phyloP scores from a whole-genome alignment of 2,329 filamentous ascomycete genomes.

The Falciphora oryzae region DNA sequence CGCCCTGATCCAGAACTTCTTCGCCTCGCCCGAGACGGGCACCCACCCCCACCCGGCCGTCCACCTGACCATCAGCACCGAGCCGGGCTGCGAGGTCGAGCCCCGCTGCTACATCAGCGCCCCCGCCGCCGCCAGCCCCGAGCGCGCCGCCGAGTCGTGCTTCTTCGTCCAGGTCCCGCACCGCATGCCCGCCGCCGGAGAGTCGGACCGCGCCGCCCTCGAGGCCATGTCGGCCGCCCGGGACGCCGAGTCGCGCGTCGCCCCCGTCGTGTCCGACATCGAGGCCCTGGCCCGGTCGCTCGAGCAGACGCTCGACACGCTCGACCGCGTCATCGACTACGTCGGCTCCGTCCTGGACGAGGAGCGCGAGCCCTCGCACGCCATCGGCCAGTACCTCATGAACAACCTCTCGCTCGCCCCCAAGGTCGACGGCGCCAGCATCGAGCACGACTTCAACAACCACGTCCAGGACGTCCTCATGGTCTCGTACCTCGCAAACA shows the following conservation, averaged over 20 bases:
- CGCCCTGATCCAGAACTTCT: constrained; percentile 99
- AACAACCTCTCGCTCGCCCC: constrained; percentile 88
- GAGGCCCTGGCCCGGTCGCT: constrained; percentile 81
- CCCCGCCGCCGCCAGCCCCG: constrained; percentile 88
- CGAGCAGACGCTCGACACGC: constrained; percentile 80
- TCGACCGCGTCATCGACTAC: constrained; percentile 88
- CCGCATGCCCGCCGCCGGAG: constrained; percentile 79
- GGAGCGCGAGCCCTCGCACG: constrained; percentile 81
- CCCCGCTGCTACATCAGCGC: constrained; percentile 92
- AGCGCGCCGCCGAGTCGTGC: constrained; percentile 92
- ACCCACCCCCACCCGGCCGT: constrained; percentile 97
- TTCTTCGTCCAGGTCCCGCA: constrained; percentile 97
- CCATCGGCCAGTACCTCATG: constrained; percentile 90
- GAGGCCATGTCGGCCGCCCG: constrained; percentile 81
- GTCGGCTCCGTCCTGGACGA: constrained; percentile 93
- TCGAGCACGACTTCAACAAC: constrained; percentile 99
- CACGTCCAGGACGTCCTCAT: constrained; percentile 98
- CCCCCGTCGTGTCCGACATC: constrained; percentile 76
- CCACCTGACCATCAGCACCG: constrained; percentile 89
- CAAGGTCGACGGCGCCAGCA: constrained; percentile 85
- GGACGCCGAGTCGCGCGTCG: constrained; percentile 67
- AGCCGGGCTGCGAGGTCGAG: constrained; percentile 82
- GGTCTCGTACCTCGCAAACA: constrained; percentile 97
- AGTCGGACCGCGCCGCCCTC: constrained; percentile 55
- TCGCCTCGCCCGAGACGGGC: constrained; percentile 91